Percentiles rank a stretch among this genome's conserved stretches.
These are phyloP conservation scores for Vicia villosa DNA, from an alignment of 306 rosid genomes.

Conservation along the genomic window DNA sequence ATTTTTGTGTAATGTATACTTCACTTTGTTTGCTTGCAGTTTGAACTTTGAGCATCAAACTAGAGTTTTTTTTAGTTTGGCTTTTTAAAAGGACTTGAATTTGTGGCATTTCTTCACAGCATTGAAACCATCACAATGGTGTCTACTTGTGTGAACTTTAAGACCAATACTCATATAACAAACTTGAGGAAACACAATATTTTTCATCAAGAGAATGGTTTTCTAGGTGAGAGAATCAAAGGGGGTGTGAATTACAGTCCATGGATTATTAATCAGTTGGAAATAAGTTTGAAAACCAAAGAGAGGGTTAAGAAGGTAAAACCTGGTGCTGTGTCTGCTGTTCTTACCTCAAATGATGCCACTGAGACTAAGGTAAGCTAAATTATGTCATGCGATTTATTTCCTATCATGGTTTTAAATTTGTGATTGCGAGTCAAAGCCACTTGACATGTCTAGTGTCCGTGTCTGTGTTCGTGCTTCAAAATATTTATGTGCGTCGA, in stretches of 20 bases:
- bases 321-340: constrained; percentile 57
- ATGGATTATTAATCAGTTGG: constrained; percentile 42
- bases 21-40: constrained; percentile 36
- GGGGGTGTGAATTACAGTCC: constrained; percentile 46
- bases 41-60: constrained; percentile 33
- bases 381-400: too few species aligned
- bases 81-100: constrained; percentile 21
- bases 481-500: constrained; percentile 17
- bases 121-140: constrained; percentile 51
- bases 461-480: too few species aligned
- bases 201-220: constrained; percentile 49
- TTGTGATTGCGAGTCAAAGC: neutral
- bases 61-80: constrained; percentile 34
- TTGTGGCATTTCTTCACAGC: neutral
- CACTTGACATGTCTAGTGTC: too few species aligned
- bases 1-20: constrained; percentile 41
- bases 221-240: constrained; percentile 63
- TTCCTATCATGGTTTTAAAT: neutral
- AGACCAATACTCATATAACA: constrained; percentile 44
- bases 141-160: constrained; percentile 58
- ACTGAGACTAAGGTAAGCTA: constrained; percentile 60
- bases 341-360: constrained; percentile 61
- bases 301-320: constrained; percentile 51
- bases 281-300: constrained; percentile 41
- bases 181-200: constrained; percentile 41